Evolutionary conservation across 495 filamentous ascomycete genomes (phyloP).

Genomic region (Penicillium fimorum): DNA sequence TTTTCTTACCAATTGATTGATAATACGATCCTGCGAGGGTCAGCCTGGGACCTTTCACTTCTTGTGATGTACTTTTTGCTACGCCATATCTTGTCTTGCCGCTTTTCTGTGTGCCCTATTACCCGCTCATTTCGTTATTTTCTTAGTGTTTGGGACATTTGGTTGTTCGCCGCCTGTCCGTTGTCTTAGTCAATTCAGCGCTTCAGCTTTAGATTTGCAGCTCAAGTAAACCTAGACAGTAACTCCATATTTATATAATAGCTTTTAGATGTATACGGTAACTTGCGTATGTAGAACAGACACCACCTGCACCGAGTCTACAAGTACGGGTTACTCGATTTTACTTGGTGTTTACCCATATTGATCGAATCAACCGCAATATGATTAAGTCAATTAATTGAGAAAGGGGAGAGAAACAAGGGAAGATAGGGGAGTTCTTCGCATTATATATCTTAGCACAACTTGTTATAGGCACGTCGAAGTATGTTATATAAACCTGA

Average conservation of each 20-base stretch:
- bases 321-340: neutral
- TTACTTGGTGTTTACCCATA: neutral
- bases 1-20: slow-evolving; percentile 18
- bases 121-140: slow-evolving; percentile 31
- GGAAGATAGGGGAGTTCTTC: neutral
- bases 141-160: slow-evolving; percentile 20
- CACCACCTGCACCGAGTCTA: neutral
- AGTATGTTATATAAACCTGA: neutral
- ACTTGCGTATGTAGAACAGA: neutral
- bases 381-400: neutral
- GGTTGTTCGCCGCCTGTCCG: slow-evolving; percentile 23
- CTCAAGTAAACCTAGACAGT: neutral
- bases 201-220: slow-evolving; percentile 26
- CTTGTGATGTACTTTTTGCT: slow-evolving; percentile 56
- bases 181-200: slow-evolving; percentile 38
- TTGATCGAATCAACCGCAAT: neutral
- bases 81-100: slow-evolving; percentile 50
- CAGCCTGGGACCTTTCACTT: slow-evolving; percentile 42
- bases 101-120: slow-evolving; percentile 42
- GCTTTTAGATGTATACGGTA: neutral
- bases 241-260: neutral
- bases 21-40: slow-evolving; percentile 31
- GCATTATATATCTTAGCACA: neutral
- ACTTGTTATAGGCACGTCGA: neutral
- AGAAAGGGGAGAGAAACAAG: neutral